Base-by-base conservation (phyloP, 1,284 basidiomycete species). In the Melanopsichium pennsylvanicum region DNA sequence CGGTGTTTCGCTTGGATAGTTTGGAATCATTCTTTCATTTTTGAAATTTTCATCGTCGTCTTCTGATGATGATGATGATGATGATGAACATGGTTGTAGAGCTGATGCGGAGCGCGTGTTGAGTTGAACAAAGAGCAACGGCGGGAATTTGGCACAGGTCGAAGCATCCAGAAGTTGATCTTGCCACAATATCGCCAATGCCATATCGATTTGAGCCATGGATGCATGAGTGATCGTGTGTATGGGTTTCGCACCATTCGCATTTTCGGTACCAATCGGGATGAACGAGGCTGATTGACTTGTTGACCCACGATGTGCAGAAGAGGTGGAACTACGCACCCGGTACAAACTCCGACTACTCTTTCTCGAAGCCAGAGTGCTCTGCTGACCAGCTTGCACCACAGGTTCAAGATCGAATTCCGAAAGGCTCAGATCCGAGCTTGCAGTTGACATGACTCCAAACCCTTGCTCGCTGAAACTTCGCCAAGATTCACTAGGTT, bases 381-480 rank as follows among this genome's bases (percentile, higher is more conserved):
- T n/a, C n/a, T n/a, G n/a, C n/a, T n/a, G n/a, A n/a, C n/a, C n/a
- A n/a, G n/a, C n/a, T n/a, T n/a, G n/a, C n/a, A n/a, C n/a, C n/a
- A 41, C 13, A 3, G 42, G 50, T 13, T 22, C 22, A 3, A 61
- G 26, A 3, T 59, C 37, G 9, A 64, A 51, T 15, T 64, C 43
- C 22, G 42, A 31, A 31, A 72, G 25, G 5, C 44, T 38, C 3
- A 70, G 49, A 2, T 61, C 57, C 7, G 40, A 47, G 3, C 48
- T 52, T 0, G 61, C 61, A 12, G 51, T 63, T 9, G 46, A 51
- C 43, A 59, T 59, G 4, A 13, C 38, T 4, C 52, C 52, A 27
- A 70, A 70, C 0, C 61, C 67, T 57, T 60, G 49, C 27, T 64
- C 54, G 2, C 61, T 61, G 19, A 64, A 70, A 1, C 51, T 52